Percentiles rank a stretch among this genome's conserved stretches.
Evolutionary conservation across 345 rosid genomes (phyloP).

Genomic region (Combretum micranthum): DNA sequence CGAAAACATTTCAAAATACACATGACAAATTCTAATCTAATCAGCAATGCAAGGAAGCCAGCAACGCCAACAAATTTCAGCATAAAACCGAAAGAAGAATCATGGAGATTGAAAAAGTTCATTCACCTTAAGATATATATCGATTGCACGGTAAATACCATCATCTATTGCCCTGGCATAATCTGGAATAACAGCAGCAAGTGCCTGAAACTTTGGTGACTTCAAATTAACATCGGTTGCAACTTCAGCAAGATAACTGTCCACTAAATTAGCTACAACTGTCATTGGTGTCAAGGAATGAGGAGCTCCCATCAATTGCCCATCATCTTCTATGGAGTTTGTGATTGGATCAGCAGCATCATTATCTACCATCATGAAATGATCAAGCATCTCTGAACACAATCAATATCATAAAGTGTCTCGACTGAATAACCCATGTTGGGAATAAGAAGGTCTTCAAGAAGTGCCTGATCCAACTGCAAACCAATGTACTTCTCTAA

Average conservation of each 20-base stretch:
- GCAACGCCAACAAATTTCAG: too few species aligned
- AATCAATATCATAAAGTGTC: constrained; percentile 80
- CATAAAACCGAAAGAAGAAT: too few species aligned
- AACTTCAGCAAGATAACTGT: constrained; percentile 35
- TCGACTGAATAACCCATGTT: constrained; percentile 61
- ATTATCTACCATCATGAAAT: constrained; percentile 43
- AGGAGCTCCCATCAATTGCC: constrained; percentile 34
- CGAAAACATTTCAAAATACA: too few species aligned
- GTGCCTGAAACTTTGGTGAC: constrained; percentile 27
- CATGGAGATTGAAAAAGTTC: too few species aligned
- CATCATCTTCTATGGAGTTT: constrained; percentile 37
- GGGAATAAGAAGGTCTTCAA: constrained; percentile 86
- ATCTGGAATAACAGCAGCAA: constrained; percentile 33
- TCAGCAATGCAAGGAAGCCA: too few species aligned
- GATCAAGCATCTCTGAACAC: constrained; percentile 81
- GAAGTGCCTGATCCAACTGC: constrained; percentile 68
- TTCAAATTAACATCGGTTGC: constrained; percentile 38
- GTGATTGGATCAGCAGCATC: constrained; percentile 28
- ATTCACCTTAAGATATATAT: not conserved
- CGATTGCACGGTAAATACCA: constrained; percentile 38
- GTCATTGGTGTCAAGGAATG: constrained; percentile 28
- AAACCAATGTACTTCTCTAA: constrained; percentile 69
- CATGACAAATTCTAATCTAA: too few species aligned
- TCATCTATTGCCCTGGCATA: constrained; percentile 34
- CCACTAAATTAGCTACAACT: constrained; percentile 30